Base-by-base conservation (phyloP, 2,329 filamentous ascomycete genomes). In the Cladosporium sp. region DNA sequence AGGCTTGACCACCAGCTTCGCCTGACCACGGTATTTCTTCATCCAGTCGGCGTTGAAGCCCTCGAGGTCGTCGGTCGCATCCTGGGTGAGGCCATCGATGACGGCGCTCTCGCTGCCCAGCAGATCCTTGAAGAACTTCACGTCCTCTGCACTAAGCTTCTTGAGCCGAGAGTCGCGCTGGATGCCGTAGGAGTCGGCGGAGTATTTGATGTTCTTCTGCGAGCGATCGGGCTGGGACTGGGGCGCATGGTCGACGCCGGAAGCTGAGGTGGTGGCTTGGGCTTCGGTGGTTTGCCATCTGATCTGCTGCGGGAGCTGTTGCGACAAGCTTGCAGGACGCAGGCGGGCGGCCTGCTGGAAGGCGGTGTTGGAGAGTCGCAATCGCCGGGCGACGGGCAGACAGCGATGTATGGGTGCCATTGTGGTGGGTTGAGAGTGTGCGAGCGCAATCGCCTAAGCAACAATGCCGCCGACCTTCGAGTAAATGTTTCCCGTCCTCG, bases 1-100 rank as follows among this genome's bases (percentile, higher is more conserved):
- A 9, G 93, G 93, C 73, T 90, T 95, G 57, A 98, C 74, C 4
- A 97, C 90, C 22, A 98, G 76, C 65, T 85, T 83, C 56, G 88
- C 84, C 71, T 96, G 90, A 31, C 93, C 95, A 56, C 88, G 85
- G 75, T 95, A 98, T 74, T 98, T 98, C 72, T 88, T 85, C 91
- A 98, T 96, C 93, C 95, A 98, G 74, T 98, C 93, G 67, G 85
- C 83, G 72, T 98, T 98, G 79, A 90, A 98, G 7, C 87, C 81
- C 68, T 93, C 89, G 59, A 97, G 79, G 67, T 97, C 93, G 63
- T 88, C 87, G 2, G 78, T 74, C 11, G 83, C 83, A 70, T 91
- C 83, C 60, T 82, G 72, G 3, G 83, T 88, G 51, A 95, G 79
- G 46, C 89, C 89, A 67, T 96, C 91, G 56, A 97, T 82, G 48